phyloP scores from a whole-genome alignment of 805 yeast species.

The Candida argentea region DNA sequence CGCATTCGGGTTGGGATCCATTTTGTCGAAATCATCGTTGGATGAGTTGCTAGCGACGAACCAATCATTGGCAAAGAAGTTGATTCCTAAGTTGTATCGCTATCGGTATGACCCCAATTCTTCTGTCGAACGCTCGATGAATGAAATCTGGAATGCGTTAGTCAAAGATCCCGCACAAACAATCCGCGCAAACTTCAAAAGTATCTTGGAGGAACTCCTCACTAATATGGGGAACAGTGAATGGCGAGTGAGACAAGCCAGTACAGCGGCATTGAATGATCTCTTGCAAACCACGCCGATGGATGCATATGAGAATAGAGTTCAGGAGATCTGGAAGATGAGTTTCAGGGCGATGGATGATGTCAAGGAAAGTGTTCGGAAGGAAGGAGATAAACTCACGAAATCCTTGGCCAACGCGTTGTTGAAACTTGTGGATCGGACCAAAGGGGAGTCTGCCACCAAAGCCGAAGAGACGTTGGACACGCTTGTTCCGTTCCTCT shows the following conservation, averaged over 20 bases:
- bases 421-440: constrained; percentile 44
- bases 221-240: constrained; percentile 68
- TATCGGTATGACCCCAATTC: constrained; percentile 79
- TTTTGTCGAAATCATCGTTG: constrained; percentile 68
- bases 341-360: constrained; percentile 88
- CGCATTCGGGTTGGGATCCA: constrained; percentile 86
- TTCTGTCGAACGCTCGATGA: constrained; percentile 73
- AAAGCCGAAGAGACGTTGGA: constrained; percentile 39
- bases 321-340: constrained; percentile 77
- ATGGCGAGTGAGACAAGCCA: constrained; percentile 91
- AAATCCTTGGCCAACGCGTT: constrained; percentile 54
- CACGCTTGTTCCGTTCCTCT: constrained; percentile 63
- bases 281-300: constrained; percentile 53
- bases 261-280: constrained; percentile 62
- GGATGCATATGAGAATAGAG: constrained; percentile 37
- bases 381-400: constrained; percentile 65
- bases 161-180: constrained; percentile 49
- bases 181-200: constrained; percentile 42
- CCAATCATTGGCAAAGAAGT: constrained; percentile 40
- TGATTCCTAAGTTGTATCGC: constrained; percentile 76
- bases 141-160: constrained; percentile 74
- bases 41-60: constrained; percentile 51
- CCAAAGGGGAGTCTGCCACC: constrained; percentile 25
- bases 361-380: constrained; percentile 85
- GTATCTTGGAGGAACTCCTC: constrained; percentile 56